Percentiles rank a stretch among this genome's conserved stretches.
phyloP scores from a whole-genome alignment of 805 yeast species.

The Tetrapisispora nanseiensis region DNA sequence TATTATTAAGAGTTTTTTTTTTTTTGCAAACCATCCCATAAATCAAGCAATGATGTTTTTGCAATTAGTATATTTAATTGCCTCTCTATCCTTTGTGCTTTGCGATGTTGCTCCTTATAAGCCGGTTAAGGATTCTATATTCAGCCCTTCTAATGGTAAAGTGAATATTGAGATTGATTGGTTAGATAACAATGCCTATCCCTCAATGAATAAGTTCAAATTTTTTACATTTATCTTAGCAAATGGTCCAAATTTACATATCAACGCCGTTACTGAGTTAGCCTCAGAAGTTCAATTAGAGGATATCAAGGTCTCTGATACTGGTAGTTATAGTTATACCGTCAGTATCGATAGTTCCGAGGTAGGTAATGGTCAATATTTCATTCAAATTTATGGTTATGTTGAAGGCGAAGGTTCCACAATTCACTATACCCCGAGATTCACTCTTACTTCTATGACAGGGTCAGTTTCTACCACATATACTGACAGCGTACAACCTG shows the following conservation, averaged over 20 bases:
- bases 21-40: neutral
- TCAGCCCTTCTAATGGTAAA: slow-evolving; percentile 19
- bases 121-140: slow-evolving; percentile 18
- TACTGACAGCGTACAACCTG: slow-evolving; percentile 36
- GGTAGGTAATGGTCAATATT: slow-evolving; percentile 60
- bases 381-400: slow-evolving; percentile 54
- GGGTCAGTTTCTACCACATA: slow-evolving; percentile 49
- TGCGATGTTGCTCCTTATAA: slow-evolving; percentile 21
- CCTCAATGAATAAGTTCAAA: slow-evolving; percentile 36
- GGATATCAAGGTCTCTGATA: slow-evolving; percentile 17
- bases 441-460: slow-evolving; percentile 58
- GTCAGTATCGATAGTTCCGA: slow-evolving; percentile 35
- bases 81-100: slow-evolving; percentile 4
- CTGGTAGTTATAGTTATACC: slow-evolving; percentile 28
- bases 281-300: slow-evolving; percentile 24
- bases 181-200: slow-evolving; percentile 44
- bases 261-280: slow-evolving; percentile 33
- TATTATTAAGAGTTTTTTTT: neutral
- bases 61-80: neutral
- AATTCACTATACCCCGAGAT: slow-evolving; percentile 59
- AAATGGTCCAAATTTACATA: slow-evolving; percentile 51
- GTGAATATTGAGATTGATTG: slow-evolving; percentile 35
- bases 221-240: slow-evolving; percentile 49
- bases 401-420: slow-evolving; percentile 34
- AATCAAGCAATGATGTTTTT: neutral